Conservation (phyloP, 2,329 filamentous ascomycete genomes). For the Xylariales sp. region DNA sequence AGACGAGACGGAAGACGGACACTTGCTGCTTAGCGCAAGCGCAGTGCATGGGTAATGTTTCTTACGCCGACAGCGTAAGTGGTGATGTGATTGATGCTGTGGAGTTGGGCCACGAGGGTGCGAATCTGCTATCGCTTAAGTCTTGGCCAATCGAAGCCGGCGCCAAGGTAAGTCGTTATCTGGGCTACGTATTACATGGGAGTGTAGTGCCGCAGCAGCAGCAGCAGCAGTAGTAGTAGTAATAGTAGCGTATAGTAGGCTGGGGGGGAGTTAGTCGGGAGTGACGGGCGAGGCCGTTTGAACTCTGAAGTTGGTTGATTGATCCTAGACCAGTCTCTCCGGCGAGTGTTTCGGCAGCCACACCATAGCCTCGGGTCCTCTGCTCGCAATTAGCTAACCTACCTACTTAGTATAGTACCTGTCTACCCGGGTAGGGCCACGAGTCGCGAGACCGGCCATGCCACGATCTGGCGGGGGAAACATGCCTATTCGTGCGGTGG, state of each 20-base stretch:
- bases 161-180: conserved; percentile 19
- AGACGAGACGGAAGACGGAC: conserved; percentile 6
- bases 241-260: too few species aligned
- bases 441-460: conserved; percentile 13
- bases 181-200: not conserved
- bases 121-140: conserved; percentile 26
- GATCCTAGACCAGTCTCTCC: conserved; percentile 22
- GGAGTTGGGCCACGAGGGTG: conserved; percentile 34
- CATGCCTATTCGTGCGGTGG: not conserved
- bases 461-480: not conserved
- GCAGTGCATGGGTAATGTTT: not conserved
- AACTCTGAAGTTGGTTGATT: not conserved
- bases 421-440: conserved; percentile 7
- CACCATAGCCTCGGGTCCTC: conserved; percentile 10
- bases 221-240: too few species aligned
- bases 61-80: conserved; percentile 22
- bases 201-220: not conserved
- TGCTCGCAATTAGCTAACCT: conserved; percentile 5
- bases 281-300: conserved; percentile 9
- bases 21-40: conserved; percentile 6
- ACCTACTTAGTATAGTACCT: too few species aligned
- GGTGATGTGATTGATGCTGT: conserved; percentile 29
- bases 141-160: conserved; percentile 28
- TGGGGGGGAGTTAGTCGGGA: not conserved
- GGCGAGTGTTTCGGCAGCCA: conserved; percentile 26